A percentile compares a stretch with the other conserved stretches of the same genome.
phyloP scores from a whole-genome alignment of 192 early-diverging fungal genomes.

The Pilobolus umbonatus region DNA sequence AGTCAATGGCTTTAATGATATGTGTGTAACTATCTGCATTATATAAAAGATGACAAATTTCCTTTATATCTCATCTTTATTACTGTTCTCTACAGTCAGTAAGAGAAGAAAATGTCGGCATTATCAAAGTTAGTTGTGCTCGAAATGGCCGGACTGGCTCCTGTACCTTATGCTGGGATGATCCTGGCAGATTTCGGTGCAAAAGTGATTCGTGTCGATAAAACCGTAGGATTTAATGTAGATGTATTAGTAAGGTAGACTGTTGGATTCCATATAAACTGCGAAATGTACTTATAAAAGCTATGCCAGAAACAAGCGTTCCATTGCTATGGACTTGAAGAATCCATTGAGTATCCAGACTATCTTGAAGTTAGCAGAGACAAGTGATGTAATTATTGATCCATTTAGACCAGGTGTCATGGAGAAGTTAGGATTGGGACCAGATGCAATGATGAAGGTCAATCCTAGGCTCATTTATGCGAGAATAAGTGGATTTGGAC shows the following conservation, averaged over 20 bases:
- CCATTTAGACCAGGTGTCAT: slow-evolving; percentile 68
- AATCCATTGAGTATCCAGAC: slow-evolving; percentile 38
- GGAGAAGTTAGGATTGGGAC: slow-evolving; percentile 62
- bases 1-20: too few species aligned
- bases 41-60: slow-evolving; percentile 9
- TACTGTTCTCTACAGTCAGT: not conserved
- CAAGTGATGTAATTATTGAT: slow-evolving; percentile 59
- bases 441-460: slow-evolving; percentile 44
- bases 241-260: slow-evolving; percentile 45
- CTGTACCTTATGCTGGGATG: slow-evolving; percentile 64
- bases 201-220: slow-evolving; percentile 60
- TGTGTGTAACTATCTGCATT: too few species aligned
- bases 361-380: slow-evolving; percentile 37
- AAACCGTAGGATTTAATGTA: slow-evolving; percentile 29
- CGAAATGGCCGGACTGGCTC: slow-evolving; percentile 65
- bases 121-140: slow-evolving; percentile 50
- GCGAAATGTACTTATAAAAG: not conserved
- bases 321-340: slow-evolving; percentile 60
- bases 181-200: slow-evolving; percentile 66
- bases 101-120: slow-evolving; percentile 25
- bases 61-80: not conserved
- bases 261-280: not conserved
- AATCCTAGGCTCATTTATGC: slow-evolving; percentile 59
- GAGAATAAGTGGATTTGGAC: slow-evolving; percentile 66
- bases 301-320: slow-evolving; percentile 51